phyloP scores from a whole-genome alignment of 345 rosid genomes.

The Ceriops decandra region DNA sequence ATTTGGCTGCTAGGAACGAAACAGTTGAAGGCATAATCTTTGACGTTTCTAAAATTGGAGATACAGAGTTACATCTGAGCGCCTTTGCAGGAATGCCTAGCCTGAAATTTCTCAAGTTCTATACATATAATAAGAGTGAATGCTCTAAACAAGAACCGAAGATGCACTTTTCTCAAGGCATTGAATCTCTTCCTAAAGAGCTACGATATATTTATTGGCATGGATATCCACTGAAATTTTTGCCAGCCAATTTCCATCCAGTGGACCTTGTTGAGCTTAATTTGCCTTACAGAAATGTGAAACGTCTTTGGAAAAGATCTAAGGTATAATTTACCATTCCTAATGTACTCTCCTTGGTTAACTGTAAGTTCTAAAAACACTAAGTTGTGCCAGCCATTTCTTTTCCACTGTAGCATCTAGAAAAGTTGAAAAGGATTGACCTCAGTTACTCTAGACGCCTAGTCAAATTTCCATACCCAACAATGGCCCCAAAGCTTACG shows the following conservation, averaged over 20 bases:
- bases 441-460: background rate
- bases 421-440: background rate
- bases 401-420: background rate
- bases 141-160: background rate
- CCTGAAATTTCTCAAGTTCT: constrained; percentile 6
- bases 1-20: background rate
- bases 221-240: background rate
- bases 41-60: background rate
- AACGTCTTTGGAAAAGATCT: no score
- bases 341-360: background rate
- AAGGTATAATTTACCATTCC: no score
- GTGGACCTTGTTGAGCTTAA: constrained; percentile 10
- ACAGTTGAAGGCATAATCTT: constrained; percentile 8
- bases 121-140: no score
- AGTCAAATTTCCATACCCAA: background rate
- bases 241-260: constrained; percentile 10
- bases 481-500: background rate
- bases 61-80: background rate
- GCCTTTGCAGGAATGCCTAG: background rate
- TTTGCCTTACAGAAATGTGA: no score
- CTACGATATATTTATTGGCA: constrained; percentile 7
- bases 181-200: constrained; percentile 3
- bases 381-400: background rate
- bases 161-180: background rate
- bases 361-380: background rate